phyloP scores from a whole-genome alignment of 73 alveolate genomes.

The Effrenium voratum region DNA sequence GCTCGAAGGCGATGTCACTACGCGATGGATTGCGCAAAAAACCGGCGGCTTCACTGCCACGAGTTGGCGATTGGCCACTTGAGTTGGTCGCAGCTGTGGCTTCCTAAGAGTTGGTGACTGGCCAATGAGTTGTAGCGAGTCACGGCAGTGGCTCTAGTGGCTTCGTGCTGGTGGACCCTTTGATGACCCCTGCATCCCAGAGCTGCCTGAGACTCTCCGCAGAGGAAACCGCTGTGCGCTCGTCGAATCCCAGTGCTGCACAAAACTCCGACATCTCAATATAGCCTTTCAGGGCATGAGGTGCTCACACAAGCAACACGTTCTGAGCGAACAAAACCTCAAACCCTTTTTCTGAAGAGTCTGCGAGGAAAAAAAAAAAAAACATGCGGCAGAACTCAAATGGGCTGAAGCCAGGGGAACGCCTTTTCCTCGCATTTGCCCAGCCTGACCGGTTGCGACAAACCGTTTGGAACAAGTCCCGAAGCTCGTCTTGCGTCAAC shows the following conservation, averaged over 20 bases:
- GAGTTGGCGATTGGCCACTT: too few species aligned
- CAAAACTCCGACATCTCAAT: conserved; percentile 67
- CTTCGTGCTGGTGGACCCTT: too few species aligned
- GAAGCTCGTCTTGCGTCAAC: conserved; percentile 60
- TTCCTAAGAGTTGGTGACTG: too few species aligned
- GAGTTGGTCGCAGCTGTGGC: too few species aligned
- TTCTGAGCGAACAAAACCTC: too few species aligned
- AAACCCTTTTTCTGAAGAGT: too few species aligned
- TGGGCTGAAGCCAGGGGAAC: not conserved
- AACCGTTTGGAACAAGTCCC: conserved; percentile 75
- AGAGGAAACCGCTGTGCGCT: not conserved
- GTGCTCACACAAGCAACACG: not conserved
- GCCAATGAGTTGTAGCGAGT: too few species aligned
- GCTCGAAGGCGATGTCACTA: too few species aligned
- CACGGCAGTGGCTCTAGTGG: too few species aligned
- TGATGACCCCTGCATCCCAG: too few species aligned
- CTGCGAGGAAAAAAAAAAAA: not conserved
- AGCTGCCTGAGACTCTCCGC: conserved; percentile 35
- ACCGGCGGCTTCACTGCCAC: too few species aligned
- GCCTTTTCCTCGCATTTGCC: not conserved
- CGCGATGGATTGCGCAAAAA: too few species aligned
- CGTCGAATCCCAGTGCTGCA: conserved; percentile 86
- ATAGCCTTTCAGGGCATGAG: conserved; percentile 7
- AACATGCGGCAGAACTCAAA: not conserved
- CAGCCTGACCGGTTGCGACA: conserved; percentile 92